A percentile compares a stretch with the other conserved stretches of the same genome.
Evolutionary conservation across 192 early-diverging fungal genomes (phyloP).

Genomic region (Backusella australiensis): DNA sequence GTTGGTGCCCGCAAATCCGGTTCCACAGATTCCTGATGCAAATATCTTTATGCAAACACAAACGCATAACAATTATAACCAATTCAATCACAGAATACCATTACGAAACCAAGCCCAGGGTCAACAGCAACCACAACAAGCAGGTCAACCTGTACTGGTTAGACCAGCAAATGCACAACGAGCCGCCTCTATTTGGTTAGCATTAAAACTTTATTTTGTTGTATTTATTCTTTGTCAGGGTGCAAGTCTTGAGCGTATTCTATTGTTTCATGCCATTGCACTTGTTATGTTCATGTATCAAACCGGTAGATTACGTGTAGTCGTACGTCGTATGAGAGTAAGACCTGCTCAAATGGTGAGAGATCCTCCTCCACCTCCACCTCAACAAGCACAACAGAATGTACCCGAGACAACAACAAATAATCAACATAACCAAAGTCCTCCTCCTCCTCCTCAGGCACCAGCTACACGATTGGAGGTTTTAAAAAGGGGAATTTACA

Average conservation of each 20-base stretch:
- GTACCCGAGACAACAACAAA: background rate
- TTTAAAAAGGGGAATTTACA: conserved; percentile 18
- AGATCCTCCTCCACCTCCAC: background rate
- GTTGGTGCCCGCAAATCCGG: conserved; percentile 5
- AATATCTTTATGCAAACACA: background rate
- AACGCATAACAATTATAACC: background rate
- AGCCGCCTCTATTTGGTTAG: conserved; percentile 52
- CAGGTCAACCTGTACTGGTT: background rate
- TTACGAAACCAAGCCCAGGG: background rate
- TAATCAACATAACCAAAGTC: background rate
- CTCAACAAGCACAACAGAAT: background rate
- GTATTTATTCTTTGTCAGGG: conserved; percentile 63
- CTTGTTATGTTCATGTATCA: conserved; percentile 61
- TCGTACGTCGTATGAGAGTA: conserved; percentile 27
- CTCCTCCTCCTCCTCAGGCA: background rate
- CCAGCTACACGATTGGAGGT: conserved; percentile 14
- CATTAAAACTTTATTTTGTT: conserved; percentile 58
- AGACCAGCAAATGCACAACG: conserved; percentile 11
- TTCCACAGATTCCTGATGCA: background rate
- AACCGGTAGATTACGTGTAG: conserved; percentile 52
- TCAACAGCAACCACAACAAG: background rate
- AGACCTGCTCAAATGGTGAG: background rate
- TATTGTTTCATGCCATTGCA: conserved; percentile 54
- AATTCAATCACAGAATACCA: background rate
- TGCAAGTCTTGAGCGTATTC: conserved; percentile 53